Evolutionary conservation across 2,329 filamentous ascomycete species (phyloP).

Genomic region (Lithohypha guttulata): DNA sequence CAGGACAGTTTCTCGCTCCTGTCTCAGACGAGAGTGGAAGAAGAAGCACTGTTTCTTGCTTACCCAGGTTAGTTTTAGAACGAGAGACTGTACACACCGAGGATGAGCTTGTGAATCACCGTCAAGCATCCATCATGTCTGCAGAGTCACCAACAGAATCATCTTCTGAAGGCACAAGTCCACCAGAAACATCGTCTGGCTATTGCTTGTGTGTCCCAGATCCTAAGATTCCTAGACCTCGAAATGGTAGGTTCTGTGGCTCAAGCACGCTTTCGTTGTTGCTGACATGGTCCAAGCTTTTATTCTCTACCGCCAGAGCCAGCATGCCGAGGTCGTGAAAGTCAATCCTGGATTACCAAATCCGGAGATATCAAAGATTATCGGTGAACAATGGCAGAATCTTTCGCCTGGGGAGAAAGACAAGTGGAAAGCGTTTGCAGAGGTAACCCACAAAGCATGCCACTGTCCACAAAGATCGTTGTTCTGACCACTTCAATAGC

Average conservation of each 20-base stretch:
- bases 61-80: conserved; percentile 2
- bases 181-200: conserved; percentile 22
- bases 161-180: conserved; percentile 7
- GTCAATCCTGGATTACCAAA: conserved; percentile 84
- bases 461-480: conserved; percentile 17
- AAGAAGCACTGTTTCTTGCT: conserved; percentile 14
- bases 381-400: conserved; percentile 81
- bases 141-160: conserved; percentile 5
- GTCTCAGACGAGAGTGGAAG: conserved; percentile 10
- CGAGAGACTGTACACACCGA: background rate
- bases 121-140: conserved; percentile 8
- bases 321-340: conserved; percentile 70
- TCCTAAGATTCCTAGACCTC: conserved; percentile 58
- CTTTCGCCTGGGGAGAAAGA: conserved; percentile 64
- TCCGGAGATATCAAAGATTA: conserved; percentile 94
- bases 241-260: conserved; percentile 51
- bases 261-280: conserved; percentile 10
- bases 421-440: conserved; percentile 79
- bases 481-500: conserved; percentile 33
- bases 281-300: conserved; percentile 56
- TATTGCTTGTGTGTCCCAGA: conserved; percentile 62
- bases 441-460: conserved; percentile 40
- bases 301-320: conserved; percentile 90
- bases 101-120: background rate
- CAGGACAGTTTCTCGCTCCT: conserved; percentile 12